Conservation (phyloP, 2,329 filamentous ascomycete species). For the Hymenoscyphus fructigenus region DNA sequence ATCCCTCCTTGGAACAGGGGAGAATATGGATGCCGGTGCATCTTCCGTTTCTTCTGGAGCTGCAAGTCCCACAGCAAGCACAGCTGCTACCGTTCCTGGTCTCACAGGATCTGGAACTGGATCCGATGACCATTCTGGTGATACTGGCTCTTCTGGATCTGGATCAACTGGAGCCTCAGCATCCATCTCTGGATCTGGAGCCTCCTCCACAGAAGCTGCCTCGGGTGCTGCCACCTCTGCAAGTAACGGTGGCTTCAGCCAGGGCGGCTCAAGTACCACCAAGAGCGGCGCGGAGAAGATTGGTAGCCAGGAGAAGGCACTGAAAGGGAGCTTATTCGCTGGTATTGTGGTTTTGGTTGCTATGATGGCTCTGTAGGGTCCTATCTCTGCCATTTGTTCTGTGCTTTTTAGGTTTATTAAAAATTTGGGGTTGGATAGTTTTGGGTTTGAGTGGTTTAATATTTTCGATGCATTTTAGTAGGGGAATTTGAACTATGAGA, state of each 20-base stretch:
- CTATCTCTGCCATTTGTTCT: no score
- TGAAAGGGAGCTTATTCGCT: constrained; percentile 35
- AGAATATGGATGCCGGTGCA: constrained; percentile 61
- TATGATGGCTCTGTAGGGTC: constrained; percentile 33
- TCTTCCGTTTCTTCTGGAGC: constrained; percentile 35
- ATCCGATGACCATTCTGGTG: constrained; percentile 26
- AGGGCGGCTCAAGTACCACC: constrained; percentile 28
- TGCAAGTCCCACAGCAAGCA: constrained; percentile 28
- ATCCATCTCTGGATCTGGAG: background rate
- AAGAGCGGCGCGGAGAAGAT: constrained; percentile 31
- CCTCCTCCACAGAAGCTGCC: background rate
- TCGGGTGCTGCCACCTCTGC: constrained; percentile 26
- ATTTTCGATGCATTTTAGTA: background rate
- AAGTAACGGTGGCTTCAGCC: constrained; percentile 31
- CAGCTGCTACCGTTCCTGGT: constrained; percentile 52
- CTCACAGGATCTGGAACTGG: constrained; percentile 52
- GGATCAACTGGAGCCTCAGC: background rate
- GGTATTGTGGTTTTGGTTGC: constrained; percentile 34
- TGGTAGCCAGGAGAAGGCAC: constrained; percentile 26
- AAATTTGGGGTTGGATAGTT: background rate
- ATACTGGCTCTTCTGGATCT: constrained; percentile 10
- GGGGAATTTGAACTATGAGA: background rate
- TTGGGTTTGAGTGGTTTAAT: background rate
- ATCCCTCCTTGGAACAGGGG: constrained; percentile 78
- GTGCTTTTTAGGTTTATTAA: background rate